These are phyloP conservation scores for Penicillium sp. DNA, from an alignment of 2,329 filamentous ascomycete species.

Conservation along the genomic window DNA sequence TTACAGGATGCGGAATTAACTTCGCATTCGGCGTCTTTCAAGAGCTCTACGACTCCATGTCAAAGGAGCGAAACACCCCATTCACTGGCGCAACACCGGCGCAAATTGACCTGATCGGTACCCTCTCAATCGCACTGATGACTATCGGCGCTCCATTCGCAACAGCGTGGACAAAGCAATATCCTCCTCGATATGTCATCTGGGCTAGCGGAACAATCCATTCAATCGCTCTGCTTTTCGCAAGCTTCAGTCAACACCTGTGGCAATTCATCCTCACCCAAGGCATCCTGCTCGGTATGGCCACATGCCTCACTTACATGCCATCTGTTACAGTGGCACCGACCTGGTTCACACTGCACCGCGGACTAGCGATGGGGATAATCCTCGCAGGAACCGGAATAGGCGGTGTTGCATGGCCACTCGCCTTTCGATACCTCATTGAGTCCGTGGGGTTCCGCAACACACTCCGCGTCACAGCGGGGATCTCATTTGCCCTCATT, in stretches of 20 bases:
- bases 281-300: constrained; percentile 38
- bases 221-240: constrained; percentile 27
- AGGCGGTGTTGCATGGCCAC: constrained; percentile 39
- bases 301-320: constrained; percentile 38
- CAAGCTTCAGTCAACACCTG: constrained; percentile 32
- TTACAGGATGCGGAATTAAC: constrained; percentile 37
- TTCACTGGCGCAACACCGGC: constrained; percentile 38
- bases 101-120: constrained; percentile 41
- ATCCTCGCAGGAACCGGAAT: constrained; percentile 39
- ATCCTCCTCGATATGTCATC: constrained; percentile 30
- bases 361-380: constrained; percentile 41
- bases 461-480: constrained; percentile 35
- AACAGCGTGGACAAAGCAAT: constrained; percentile 35
- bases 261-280: constrained; percentile 36
- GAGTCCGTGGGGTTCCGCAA: constrained; percentile 37
- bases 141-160: constrained; percentile 35
- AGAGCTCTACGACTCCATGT: constrained; percentile 38
- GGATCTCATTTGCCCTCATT: constrained; percentile 31
- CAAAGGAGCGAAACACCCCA: constrained; percentile 26
- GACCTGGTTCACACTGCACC: constrained; percentile 35
- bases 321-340: constrained; percentile 39
- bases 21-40: constrained; percentile 44
- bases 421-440: constrained; percentile 31
- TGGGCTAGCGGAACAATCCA: constrained; percentile 31
- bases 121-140: constrained; percentile 37